Evolutionary conservation across 257 asterid genomes (phyloP), one percentile per base, ranked within the genome.

Genomic region (Anisodus tanguticus): DNA sequence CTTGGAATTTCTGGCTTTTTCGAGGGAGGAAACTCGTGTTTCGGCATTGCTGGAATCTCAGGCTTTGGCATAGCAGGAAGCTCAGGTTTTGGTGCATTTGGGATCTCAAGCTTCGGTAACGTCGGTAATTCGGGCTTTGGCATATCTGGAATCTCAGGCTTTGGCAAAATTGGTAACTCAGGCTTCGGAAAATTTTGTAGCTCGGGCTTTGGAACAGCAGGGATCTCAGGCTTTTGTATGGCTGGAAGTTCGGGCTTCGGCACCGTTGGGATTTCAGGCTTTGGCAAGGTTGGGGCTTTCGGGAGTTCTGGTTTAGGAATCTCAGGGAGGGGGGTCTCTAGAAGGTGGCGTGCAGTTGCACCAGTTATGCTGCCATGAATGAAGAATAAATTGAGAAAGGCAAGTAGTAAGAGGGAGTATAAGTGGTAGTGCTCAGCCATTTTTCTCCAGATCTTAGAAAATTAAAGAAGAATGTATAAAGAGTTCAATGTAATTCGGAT

Each of bases 11-110:
- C 84, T 2, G 43, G 68, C 12, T 47, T 31, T 31, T 31, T 31
- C 35, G 35, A 31, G 35, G 35, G 35, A 31, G 35, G 35, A 31
- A 31, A 31, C 35, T 31, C 35, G 35, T 31, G 35, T 31, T 31
- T 63, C 19, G 74, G 84, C 13, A 60, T 39, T 5, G 64, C 26
- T 31, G 84, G 79, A 8, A 72, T 11, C 5, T 83, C 86, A 3
- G 62, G 85, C 26, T 58, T 59, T 49, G 60, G 60, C 43, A 74
- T 31, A 31, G 35, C 35, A 31, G 26, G 26, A 22, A 22, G 26
- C 26, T 22, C 26, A 22, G 35, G 35, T 31, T 31, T 31, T 31
- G 35, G 35, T 31, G 35, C 35, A 31, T 31, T 31, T 31, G 35
- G 35, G 35, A 31, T 31, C 35, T 31, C 35, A 31, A 31, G 35